phyloP scores from a whole-genome alignment of 805 yeast species.

The Pichia phayaonensis region DNA sequence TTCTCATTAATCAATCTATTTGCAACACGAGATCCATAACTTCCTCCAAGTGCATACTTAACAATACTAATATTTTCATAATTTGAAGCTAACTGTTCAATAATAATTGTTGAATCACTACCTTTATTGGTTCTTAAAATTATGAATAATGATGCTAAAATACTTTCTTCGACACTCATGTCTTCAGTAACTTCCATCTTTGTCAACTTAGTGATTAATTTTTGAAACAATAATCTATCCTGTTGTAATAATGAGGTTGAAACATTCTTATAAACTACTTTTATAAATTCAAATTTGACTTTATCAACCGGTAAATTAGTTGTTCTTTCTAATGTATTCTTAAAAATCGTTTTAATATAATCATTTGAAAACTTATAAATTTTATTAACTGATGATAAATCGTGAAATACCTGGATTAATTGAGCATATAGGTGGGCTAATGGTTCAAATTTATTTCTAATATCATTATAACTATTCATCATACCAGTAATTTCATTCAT shows the following conservation, averaged over 20 bases:
- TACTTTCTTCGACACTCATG: constrained; percentile 18
- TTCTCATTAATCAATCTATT: constrained; percentile 43
- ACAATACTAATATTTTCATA: constrained; percentile 24
- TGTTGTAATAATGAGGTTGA: constrained; percentile 38
- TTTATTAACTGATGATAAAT: constrained; percentile 33
- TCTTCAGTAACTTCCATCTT: background rate
- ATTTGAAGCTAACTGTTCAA: constrained; percentile 37
- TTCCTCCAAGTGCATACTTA: constrained; percentile 66
- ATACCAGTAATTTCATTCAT: constrained; percentile 47
- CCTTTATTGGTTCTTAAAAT: constrained; percentile 54
- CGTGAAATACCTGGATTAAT: constrained; percentile 41
- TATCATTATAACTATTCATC: constrained; percentile 44
- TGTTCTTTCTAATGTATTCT: background rate
- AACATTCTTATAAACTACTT: constrained; percentile 37
- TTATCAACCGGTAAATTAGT: constrained; percentile 21
- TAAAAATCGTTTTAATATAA: background rate
- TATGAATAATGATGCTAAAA: constrained; percentile 31
- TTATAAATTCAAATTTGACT: constrained; percentile 35
- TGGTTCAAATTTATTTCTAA: constrained; percentile 40
- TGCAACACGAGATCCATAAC: constrained; percentile 54
- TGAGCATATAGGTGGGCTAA: constrained; percentile 49
- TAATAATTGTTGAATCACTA: constrained; percentile 54
- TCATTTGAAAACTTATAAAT: constrained; percentile 45
- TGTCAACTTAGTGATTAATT: constrained; percentile 20
- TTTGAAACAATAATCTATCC: constrained; percentile 38